phyloP scores from a whole-genome alignment of 441 rosid species.

The Croton laevigatus region DNA sequence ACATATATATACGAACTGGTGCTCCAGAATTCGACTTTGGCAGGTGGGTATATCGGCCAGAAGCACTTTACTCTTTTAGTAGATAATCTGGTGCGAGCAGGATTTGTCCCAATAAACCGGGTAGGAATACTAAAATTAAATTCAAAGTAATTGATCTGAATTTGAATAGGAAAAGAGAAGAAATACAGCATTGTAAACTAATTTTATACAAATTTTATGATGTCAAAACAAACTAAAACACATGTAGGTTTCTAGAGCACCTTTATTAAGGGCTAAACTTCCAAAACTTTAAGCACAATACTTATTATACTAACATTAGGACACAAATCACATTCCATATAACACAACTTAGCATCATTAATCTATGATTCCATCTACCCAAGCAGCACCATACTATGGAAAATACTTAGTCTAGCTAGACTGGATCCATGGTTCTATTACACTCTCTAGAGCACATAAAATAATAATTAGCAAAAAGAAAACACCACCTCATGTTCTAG shows the following conservation, averaged over 20 bases:
- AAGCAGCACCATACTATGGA: too few species aligned
- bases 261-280: background rate
- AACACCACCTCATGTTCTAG: slow-evolving; percentile 40
- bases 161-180: too few species aligned
- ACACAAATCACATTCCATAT: background rate
- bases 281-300: background rate
- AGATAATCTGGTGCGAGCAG: too few species aligned
- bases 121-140: too few species aligned
- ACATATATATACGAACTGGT: too few species aligned
- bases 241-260: background rate
- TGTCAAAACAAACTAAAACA: too few species aligned
- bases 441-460: background rate
- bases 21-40: too few species aligned
- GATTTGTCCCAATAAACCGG: too few species aligned
- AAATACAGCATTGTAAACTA: background rate
- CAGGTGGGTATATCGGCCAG: too few species aligned
- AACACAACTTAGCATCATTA: background rate
- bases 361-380: background rate
- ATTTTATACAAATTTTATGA: too few species aligned
- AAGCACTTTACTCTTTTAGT: too few species aligned
- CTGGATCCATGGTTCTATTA: background rate
- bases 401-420: background rate
- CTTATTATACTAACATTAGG: background rate
- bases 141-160: too few species aligned
- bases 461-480: background rate